Evolutionary conservation across 495 filamentous ascomycete species (phyloP), one percentile per base, ranked within the genome.

Genomic region (Trichoderma erinaceum): DNA sequence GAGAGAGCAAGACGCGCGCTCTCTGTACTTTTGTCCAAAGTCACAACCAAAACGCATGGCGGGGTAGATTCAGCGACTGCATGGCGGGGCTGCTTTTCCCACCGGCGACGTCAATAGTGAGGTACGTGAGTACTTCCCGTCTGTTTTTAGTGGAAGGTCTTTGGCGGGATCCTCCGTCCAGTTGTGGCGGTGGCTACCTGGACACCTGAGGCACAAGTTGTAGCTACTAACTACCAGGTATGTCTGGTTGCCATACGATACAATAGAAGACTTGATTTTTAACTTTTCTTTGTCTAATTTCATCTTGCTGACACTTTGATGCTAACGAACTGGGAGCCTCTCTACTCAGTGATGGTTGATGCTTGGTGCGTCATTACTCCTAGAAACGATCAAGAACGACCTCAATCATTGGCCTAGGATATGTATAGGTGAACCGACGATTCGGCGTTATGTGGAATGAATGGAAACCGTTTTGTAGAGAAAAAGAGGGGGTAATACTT

Each of bases 11-110:
- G 65, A 69, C 65, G 64, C 32, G 66, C 56, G 21, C 61, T 46
- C 64, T 18, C n/a, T 68, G 61, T 63, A 56, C 21, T 68, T 18
- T 41, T 29, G 8, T 23, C 41, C 16, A 15, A 48, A 32, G 27
- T 58, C 35, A 41, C 27, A 50, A 32, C 32, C 43, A 68, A 27
- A 48, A 63, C 18, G 63, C 16, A 64, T 67, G 65, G 67, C 52
- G 68, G 69, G 71, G 65, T 68, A 68, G 35, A 61, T 66, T 69
- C 50, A 70, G 63, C 71, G 71, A 35, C 29, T 25, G 7, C 27
- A 66, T 66, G 65, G 66, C 66, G 69, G 66, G 65, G 43, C 66
- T 56, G 8, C 13, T 41, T 64, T 68, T 68, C 66, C 35, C 35
- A 21, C 48, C 11, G 38, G 61, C 61, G 70, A 68, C 68, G 70